phyloP scores from a whole-genome alignment of 2,329 filamentous ascomycete genomes.

The Penicillium vulpinum region DNA sequence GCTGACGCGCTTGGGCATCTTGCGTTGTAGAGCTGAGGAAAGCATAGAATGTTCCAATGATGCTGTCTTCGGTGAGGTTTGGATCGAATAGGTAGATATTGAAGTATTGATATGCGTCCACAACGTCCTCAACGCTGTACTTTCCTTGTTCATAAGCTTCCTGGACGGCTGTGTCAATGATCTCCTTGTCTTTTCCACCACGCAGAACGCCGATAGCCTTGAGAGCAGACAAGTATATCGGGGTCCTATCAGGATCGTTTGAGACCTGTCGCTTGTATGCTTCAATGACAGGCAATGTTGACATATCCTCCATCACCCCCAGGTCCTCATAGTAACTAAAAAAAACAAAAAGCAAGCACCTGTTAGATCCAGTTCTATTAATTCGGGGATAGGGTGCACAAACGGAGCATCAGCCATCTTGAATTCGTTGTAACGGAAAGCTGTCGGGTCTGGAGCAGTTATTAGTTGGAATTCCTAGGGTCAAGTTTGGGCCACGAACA shows the following conservation, averaged over 20 bases:
- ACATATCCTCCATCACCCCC: conserved; percentile 63
- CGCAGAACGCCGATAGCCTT: conserved; percentile 58
- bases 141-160: conserved; percentile 60
- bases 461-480: conserved; percentile 13
- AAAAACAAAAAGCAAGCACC: too few species aligned
- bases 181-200: conserved; percentile 49
- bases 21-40: conserved; percentile 57
- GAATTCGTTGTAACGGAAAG: conserved; percentile 31
- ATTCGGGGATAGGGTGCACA: background rate
- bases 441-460: conserved; percentile 29
- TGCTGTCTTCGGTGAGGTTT: conserved; percentile 57
- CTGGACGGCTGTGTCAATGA: conserved; percentile 59
- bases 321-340: conserved; percentile 60
- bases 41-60: conserved; percentile 63
- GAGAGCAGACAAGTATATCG: conserved; percentile 68
- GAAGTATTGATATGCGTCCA: conserved; percentile 60
- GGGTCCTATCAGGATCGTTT: conserved; percentile 55
- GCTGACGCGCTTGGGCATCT: conserved; percentile 57
- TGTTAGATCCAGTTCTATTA: background rate
- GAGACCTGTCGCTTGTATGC: conserved; percentile 62
- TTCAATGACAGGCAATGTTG: conserved; percentile 61
- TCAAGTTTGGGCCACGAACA: conserved; percentile 34
- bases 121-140: conserved; percentile 58
- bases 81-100: conserved; percentile 51
- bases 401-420: conserved; percentile 29